Conservation (phyloP, 148 eudicot species). For the Silene latifolia region DNA sequence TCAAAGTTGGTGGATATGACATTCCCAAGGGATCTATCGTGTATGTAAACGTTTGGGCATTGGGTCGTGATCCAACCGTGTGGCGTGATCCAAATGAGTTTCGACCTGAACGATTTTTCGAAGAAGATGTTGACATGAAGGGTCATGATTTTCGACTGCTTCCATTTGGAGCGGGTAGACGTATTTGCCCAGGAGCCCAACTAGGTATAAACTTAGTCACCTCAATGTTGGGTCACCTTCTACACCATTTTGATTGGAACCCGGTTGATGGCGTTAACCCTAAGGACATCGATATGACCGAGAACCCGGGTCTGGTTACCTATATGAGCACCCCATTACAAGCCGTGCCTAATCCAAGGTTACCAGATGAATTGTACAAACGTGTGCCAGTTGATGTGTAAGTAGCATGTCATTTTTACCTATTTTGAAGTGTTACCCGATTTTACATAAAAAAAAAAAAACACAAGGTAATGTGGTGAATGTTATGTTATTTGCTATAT, state of each 20-base stretch:
- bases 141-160: conserved; percentile 67
- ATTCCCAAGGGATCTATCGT: conserved; percentile 68
- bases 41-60: conserved; percentile 76
- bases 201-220: conserved; percentile 70
- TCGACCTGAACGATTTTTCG: conserved; percentile 65
- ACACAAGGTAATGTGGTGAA: background rate
- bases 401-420: conserved; percentile 6
- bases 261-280: conserved; percentile 49
- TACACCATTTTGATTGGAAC: conserved; percentile 70
- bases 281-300: conserved; percentile 65
- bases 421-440: background rate
- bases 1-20: conserved; percentile 77
- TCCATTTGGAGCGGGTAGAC: conserved; percentile 78
- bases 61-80: conserved; percentile 60
- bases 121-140: conserved; percentile 74
- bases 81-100: conserved; percentile 63
- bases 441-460: background rate
- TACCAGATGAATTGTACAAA: conserved; percentile 54
- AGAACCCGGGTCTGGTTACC: conserved; percentile 66
- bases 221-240: conserved; percentile 68
- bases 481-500: background rate
- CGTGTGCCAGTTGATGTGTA: conserved; percentile 45
- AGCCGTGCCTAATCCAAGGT: conserved; percentile 58
- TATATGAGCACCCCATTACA: conserved; percentile 66
- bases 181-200: conserved; percentile 79